Conservation (phyloP, 1,139 yeast species). For the Suhomyces coccinellae region DNA sequence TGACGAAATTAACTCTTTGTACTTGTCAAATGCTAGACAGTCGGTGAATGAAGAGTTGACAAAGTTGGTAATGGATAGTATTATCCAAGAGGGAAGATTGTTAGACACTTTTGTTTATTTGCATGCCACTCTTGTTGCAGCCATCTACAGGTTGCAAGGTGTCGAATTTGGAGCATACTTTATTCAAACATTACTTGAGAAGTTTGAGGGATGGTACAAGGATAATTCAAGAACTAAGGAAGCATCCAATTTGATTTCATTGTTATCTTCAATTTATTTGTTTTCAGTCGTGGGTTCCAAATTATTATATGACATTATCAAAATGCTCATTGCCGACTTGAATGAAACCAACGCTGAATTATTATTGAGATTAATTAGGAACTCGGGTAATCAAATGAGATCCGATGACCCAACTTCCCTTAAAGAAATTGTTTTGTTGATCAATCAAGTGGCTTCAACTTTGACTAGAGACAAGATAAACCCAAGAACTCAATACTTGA, state of each 20-base stretch:
- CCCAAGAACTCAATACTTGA: constrained; percentile 76
- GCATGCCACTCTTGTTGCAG: constrained; percentile 76
- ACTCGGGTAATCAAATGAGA: constrained; percentile 82
- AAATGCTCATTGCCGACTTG: constrained; percentile 54
- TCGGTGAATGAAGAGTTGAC: constrained; percentile 71
- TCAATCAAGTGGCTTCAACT: constrained; percentile 33
- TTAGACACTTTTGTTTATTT: constrained; percentile 77
- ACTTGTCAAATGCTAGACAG: constrained; percentile 69
- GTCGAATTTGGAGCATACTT: constrained; percentile 89
- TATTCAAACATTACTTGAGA: constrained; percentile 75
- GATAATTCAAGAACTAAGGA: constrained; percentile 46
- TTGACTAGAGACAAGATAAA: constrained; percentile 33
- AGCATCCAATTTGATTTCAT: constrained; percentile 66
- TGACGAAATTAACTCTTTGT: constrained; percentile 64
- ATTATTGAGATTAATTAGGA: constrained; percentile 66
- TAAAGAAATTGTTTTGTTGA: constrained; percentile 72
- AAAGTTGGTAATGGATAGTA: constrained; percentile 60
- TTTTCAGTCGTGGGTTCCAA: constrained; percentile 74
- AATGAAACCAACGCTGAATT: constrained; percentile 77
- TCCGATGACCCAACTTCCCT: constrained; percentile 87
- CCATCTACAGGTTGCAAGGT: constrained; percentile 78
- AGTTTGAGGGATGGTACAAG: constrained; percentile 44
- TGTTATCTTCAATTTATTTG: constrained; percentile 74
- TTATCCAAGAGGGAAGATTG: constrained; percentile 62
- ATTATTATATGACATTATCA: constrained; percentile 75